phyloP scores from a whole-genome alignment of 345 rosid genomes.

The Citrus unshiu region DNA sequence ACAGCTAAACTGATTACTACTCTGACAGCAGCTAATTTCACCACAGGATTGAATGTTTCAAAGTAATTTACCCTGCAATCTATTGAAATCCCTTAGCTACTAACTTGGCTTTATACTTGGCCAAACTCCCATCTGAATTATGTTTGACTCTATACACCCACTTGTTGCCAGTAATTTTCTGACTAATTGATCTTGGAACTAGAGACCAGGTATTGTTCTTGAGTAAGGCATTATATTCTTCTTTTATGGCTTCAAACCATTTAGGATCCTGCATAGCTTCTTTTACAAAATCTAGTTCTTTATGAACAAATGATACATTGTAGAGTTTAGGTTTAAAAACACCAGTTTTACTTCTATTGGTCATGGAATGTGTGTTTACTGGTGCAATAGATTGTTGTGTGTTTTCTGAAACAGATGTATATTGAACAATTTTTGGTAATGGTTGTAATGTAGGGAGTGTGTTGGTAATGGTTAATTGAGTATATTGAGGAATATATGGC shows the following conservation, averaged over 20 bases:
- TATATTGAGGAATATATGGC: accelerated
- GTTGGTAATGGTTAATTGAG: neutral
- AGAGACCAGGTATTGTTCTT: neutral
- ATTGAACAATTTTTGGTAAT: too few species aligned
- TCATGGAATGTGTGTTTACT: too few species aligned
- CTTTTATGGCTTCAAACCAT: neutral
- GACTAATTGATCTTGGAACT: accelerated
- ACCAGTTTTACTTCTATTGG: neutral
- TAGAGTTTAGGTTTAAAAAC: neutral
- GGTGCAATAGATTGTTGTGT: too few species aligned
- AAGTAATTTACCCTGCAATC: neutral
- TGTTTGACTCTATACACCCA: neutral
- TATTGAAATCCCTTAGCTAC: too few species aligned
- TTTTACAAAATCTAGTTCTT: too few species aligned
- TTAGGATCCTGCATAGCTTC: too few species aligned
- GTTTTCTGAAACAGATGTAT: too few species aligned
- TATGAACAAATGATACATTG: too few species aligned
- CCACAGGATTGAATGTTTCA: neutral
- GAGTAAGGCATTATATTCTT: neutral
- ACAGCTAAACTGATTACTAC: neutral
- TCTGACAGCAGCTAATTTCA: neutral
- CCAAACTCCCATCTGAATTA: accelerated
- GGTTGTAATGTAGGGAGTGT: too few species aligned
- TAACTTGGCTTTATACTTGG: neutral
- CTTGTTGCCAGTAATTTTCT: neutral